phyloP scores from a whole-genome alignment of 73 alveolate genomes.

The Paramecium tetraurelia region DNA sequence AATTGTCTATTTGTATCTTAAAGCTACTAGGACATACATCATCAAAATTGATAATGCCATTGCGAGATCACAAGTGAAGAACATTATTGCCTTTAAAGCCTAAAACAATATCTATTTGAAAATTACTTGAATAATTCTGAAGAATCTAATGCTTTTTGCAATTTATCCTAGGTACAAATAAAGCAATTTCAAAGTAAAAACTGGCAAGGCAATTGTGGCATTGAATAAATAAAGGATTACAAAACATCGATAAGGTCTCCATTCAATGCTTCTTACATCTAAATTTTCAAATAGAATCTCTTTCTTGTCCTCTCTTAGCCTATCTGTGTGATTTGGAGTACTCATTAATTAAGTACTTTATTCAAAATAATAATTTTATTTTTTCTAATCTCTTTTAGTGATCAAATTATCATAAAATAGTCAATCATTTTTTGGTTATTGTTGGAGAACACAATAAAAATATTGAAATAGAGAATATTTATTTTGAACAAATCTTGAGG shows the following conservation, averaged over 20 bases:
- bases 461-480: background rate
- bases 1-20: background rate
- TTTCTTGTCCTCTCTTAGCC: background rate
- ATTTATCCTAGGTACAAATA: background rate
- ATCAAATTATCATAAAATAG: background rate
- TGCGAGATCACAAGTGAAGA: background rate
- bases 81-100: background rate
- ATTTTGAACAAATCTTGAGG: background rate
- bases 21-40: background rate
- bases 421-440: background rate
- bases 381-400: background rate
- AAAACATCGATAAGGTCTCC: constrained; percentile 14
- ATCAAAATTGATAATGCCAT: constrained; percentile 19
- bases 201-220: constrained; percentile 43
- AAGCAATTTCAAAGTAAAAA: background rate
- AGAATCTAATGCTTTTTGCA: background rate
- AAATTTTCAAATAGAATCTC: background rate
- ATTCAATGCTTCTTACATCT: constrained; percentile 23
- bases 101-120: background rate
- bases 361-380: background rate
- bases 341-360: background rate
- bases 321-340: background rate
- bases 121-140: background rate
- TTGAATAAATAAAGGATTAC: constrained; percentile 6
- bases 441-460: background rate